Conservation (phyloP, 1,284 basidiomycete species). For the Entoloma clypeatum region DNA sequence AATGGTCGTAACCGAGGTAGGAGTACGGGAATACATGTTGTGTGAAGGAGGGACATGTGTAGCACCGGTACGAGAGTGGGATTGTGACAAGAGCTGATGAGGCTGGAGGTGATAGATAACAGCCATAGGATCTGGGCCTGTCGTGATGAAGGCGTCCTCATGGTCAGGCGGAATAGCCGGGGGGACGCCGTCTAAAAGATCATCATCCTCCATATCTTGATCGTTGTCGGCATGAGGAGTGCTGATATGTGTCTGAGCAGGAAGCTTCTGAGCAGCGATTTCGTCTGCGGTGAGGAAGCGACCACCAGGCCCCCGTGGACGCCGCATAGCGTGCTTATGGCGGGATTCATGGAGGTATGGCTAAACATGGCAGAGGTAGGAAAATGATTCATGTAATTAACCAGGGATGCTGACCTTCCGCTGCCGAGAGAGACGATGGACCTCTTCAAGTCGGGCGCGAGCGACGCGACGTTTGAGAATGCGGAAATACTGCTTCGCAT, state of each 20-base stretch:
- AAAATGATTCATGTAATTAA: neutral
- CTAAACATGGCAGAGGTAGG: slow-evolving; percentile 38
- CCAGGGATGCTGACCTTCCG: slow-evolving; percentile 64
- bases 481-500: slow-evolving; percentile 96
- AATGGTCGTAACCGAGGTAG: slow-evolving; percentile 48
- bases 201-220: slow-evolving; percentile 29
- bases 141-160: slow-evolving; percentile 16
- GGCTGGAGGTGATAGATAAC: slow-evolving; percentile 18
- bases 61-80: slow-evolving; percentile 18
- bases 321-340: slow-evolving; percentile 96
- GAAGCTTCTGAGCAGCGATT: slow-evolving; percentile 70
- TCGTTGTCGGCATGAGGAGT: slow-evolving; percentile 29
- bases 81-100: slow-evolving; percentile 19
- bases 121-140: slow-evolving; percentile 11
- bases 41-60: slow-evolving; percentile 14
- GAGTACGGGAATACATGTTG: slow-evolving; percentile 21
- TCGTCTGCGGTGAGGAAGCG: slow-evolving; percentile 95
- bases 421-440: slow-evolving; percentile 86
- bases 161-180: slow-evolving; percentile 18
- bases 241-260: slow-evolving; percentile 25
- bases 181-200: slow-evolving; percentile 34
- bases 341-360: slow-evolving; percentile 97
- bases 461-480: slow-evolving; percentile 91
- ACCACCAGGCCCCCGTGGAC: slow-evolving; percentile 94
- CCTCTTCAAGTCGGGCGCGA: slow-evolving; percentile 84